Conservation (phyloP, 2,329 filamentous ascomycete genomes). For the Stagonosporopsis rhizophila region DNA sequence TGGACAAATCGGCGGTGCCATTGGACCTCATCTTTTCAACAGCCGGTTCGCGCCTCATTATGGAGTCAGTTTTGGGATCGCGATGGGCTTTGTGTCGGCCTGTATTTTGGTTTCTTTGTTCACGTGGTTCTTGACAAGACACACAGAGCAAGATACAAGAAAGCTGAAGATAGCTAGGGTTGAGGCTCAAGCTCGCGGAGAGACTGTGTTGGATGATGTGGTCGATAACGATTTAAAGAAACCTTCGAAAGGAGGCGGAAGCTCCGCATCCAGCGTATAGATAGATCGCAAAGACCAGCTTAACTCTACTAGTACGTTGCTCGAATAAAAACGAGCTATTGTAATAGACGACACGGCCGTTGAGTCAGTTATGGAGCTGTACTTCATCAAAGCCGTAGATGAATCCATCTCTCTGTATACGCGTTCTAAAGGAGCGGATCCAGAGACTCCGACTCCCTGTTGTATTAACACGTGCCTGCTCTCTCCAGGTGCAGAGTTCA, state of each 20-base stretch:
- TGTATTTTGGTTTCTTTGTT: constrained; percentile 51
- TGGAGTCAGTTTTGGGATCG: constrained; percentile 48
- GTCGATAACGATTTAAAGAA: constrained; percentile 24
- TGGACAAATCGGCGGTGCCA: constrained; percentile 55
- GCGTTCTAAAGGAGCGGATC: no score
- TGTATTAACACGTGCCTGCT: no score
- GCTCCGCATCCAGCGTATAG: not conserved
- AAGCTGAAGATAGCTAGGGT: constrained; percentile 24
- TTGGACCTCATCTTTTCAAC: constrained; percentile 56
- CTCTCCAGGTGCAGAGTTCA: no score
- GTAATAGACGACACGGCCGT: not conserved
- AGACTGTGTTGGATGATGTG: constrained; percentile 23
- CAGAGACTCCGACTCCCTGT: no score
- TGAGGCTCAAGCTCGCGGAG: constrained; percentile 19
- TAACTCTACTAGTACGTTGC: not conserved
- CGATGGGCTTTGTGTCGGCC: constrained; percentile 47
- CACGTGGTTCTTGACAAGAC: constrained; percentile 54
- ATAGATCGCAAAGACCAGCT: not conserved
- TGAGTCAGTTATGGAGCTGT: not conserved
- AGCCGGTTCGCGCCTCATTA: constrained; percentile 53
- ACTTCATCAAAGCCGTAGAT: not conserved
- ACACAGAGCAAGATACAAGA: constrained; percentile 50
- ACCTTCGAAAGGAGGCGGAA: not conserved
- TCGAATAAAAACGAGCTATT: not conserved
- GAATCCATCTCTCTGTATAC: no score